Evolutionary conservation across 179 eudicot genomes (phyloP).

Genomic region (Heliamphora pulchella): DNA sequence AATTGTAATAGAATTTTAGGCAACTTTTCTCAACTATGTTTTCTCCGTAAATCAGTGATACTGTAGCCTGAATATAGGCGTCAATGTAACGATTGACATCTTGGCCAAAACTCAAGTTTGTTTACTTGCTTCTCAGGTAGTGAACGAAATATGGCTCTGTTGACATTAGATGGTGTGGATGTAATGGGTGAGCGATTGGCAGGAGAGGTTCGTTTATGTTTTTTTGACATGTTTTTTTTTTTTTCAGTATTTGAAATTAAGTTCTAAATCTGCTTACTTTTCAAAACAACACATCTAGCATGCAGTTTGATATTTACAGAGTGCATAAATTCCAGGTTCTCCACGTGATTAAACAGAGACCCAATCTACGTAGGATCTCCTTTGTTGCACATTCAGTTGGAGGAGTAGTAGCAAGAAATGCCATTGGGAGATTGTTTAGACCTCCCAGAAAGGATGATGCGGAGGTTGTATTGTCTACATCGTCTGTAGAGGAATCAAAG

Average conservation of each 20-base stretch:
- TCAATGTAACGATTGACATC: not conserved
- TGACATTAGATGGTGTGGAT: conserved; percentile 92
- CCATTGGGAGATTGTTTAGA: conserved; percentile 69
- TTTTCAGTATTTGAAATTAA: not conserved
- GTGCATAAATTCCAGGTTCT: conserved; percentile 52
- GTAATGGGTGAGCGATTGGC: conserved; percentile 93
- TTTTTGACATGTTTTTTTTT: not conserved
- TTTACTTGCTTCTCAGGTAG: conserved; percentile 55
- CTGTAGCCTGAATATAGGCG: conserved; percentile 4
- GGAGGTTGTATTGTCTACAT: conserved; percentile 23
- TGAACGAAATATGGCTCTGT: conserved; percentile 52
- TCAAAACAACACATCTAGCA: not conserved
- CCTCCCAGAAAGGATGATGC: conserved; percentile 28
- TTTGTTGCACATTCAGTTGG: conserved; percentile 96
- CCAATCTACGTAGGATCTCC: conserved; percentile 65
- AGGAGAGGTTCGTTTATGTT: conserved; percentile 57
- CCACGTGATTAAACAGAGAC: conserved; percentile 56
- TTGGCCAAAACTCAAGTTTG: conserved; percentile 9
- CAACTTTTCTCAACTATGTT: not conserved
- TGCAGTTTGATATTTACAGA: conserved; percentile 11
- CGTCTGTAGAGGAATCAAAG: conserved; percentile 32
- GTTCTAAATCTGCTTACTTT: conserved; percentile 2
- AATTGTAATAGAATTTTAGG: not conserved
- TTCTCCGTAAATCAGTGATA: not conserved
- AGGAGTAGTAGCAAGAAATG: conserved; percentile 93